Evolutionary conservation across 768 basidiomycete genomes (phyloP), one percentile per base, ranked within the genome.

Genomic region (Pleurotus cornucopiae): DNA sequence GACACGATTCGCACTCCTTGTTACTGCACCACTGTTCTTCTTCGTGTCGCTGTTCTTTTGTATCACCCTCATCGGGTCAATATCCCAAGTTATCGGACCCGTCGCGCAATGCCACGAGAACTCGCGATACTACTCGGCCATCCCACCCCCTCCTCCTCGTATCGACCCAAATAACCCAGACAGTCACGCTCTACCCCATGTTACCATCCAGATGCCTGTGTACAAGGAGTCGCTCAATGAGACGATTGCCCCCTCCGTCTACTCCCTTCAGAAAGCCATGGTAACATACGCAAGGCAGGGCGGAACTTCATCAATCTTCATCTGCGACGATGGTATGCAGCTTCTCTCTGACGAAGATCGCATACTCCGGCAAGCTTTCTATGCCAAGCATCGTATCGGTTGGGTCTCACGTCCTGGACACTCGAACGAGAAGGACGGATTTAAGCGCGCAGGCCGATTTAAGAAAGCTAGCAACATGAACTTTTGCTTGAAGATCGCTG

Each of bases 401-500:
- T 93, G 86, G 81, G 83, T 85, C 34, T 88, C 91, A 23, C 81
- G 91, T n/a, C 91, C 91, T 0, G 79, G 77, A 2, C 91, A 92
- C 66, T 76, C 56, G 69, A 79, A 74, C 66, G 82, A 67, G 65
- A 86, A 85, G 18, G 92, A 89, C 60, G 88, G 91, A 0, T 96
- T 95, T 78, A 91, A 94, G 76, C 90, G 94, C 68, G 89, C 91
- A 5, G 91, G 91, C 6, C 86, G 89, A 53, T 94, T 94, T 80
- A 93, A 93, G 76, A 94, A 94, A 69, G 89, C 89, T 53, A 74
- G 72, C 59, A 80, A 80, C 72, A 75, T 59, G 26, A 72, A 69
- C 39, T 48, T 47, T 44, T 49, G 18, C 6, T n/a, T 47, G 18
- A 4, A 44, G 34, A n/a, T 56, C 43, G 51, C 51, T 12, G 51